Evolutionary conservation across 352 stramenopile species (phyloP), one percentile per base, ranked within the genome.

Genomic region (Aphanomyces cochlioides): DNA sequence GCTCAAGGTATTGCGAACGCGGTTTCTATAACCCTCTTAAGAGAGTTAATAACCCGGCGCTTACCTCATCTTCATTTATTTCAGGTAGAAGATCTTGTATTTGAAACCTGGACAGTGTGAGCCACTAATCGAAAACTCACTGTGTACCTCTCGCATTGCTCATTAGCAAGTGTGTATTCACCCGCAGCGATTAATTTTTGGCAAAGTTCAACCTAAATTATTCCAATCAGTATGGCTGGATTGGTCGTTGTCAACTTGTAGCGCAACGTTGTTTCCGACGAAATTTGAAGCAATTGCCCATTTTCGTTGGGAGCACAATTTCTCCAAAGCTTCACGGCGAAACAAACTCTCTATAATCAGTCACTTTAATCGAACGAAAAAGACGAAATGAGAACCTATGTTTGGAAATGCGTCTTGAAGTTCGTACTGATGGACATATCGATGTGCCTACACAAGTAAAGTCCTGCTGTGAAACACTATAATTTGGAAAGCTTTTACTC

Each of bases 211-310:
- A 50, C 43, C 43, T 50, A n/a, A 50, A n/a, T 3, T n/a, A 50
- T 12, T 50, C 17, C 1, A 50, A 50, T 50, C 43, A 50, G 10
- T 50, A 12, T 28, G 28, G 28, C 28, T 28, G 28, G 28, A 28
- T 28, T n/a, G 2, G 43, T 50, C 10, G 0, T n/a, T 50, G 43
- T n/a, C 10, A 19, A 70, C 45, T 38, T 70, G 64, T 40, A 70
- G 45, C 5, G 36, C 41, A 5, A 19, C 21, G 47, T 70, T 56
- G 15, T 12, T 63, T 34, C 64, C 64, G 54, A 70, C 64, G 56
- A 70, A 70, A 28, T 47, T 63, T 19, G 64, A 13, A 5, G 64
- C 64, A 28, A 70, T 70, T 7, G 64, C 36, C 64, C 64, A 70
- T 34, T 70, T 70, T 38, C 40, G 53, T 43, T 70, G 64, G 3